Base-by-base conservation (phyloP, 805 yeast species). In the Hanseniaspora valbyensis region DNA sequence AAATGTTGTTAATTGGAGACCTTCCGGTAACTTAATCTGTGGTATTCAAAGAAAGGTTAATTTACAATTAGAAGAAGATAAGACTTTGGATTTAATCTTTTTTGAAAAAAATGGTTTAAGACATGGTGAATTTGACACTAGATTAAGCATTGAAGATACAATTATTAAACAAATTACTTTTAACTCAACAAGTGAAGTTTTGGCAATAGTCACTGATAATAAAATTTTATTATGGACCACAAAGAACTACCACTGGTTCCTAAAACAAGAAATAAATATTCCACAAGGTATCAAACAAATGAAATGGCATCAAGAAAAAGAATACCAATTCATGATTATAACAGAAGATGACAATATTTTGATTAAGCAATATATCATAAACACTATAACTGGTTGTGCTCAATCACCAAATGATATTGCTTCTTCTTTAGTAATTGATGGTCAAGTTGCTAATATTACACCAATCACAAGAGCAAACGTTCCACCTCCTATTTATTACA, bases 191-290 rank as follows among this genome's bases (percentile, higher is more conserved):
- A 80, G 89, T 49, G 95, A 88, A 56, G 71, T 84, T 1, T 69
- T 92, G 50, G 85, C 95, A 4, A 67, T 92, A 12, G 80, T 76
- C 37, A 69, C 83, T 26, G 54, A 65, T 1, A 73, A 79, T 57
- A 68, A 76, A 14, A 73, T 92, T n/a, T 94, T 83, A 61, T 65
- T 92, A 22, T 92, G 96, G 96, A 80, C 94, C 1, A 72, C 84
- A 3, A 88, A 85, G 61, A 92, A 92, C 65, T 92, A 89, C 65
- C 94, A 89, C 61, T 92, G 98, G 98, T 88, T 84, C 65, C 71
- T 89, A 57, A 92, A 92, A 60, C 94, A 84, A 64, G 94, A 83
- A 59, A 65, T 89, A 2, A 65, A 62, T 33, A 58, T 60, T 2
- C 16, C 39, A 29, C 53, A 57, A 7, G 52, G 59, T 22, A 60